Evolutionary conservation across 2,329 filamentous ascomycete genomes (phyloP), one percentile per base, ranked within the genome.

Genomic region (Stemphylium beticola): DNA sequence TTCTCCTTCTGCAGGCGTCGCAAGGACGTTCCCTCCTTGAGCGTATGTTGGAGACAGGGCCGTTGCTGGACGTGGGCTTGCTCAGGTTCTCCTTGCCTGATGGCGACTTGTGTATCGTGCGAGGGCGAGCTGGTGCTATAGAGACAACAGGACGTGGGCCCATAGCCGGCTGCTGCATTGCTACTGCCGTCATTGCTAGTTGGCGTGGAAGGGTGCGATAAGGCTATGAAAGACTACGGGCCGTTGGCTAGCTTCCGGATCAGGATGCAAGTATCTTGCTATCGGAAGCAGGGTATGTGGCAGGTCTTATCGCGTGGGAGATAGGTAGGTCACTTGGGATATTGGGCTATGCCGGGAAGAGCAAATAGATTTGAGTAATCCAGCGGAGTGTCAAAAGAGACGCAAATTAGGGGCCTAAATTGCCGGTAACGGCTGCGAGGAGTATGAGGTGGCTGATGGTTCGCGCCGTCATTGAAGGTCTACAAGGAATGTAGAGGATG

Each of bases 1-100:
- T 89, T 62, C 89, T 85, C 74, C 84, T 83, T 60, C 87, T 83
- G 75, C 91, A 95, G 55, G 88, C 85, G 78, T 92, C 88, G 76
- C 76, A 78, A 50, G 76, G 77, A 40, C 77, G 66, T 65, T 78
- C 77, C 57, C 75, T 69, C 31, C 76, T 64, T 47, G 74, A 72
- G 49, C 74, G 71, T 53, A 74, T 71, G 65, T 76, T 77, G 58
- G 74, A 70, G 39, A 74, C 65, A 40, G 72, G 65, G 36, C 66
- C 69, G 53, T 66, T 66, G 57, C 57, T 67, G n/a, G 69, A 63
- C 45, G 74, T 67, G 33, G 74, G 70, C 64, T 76, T 77, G 58
- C 71, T 68, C 40, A 77, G 58, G 60, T 75, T 77, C 64, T 81
- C 78, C 58, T 77, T 80, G 56, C 71, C 74, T 20, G 77, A 72